Base-by-base conservation (phyloP, 169 alveolate species). In the Eimeria falciformis region DNA sequence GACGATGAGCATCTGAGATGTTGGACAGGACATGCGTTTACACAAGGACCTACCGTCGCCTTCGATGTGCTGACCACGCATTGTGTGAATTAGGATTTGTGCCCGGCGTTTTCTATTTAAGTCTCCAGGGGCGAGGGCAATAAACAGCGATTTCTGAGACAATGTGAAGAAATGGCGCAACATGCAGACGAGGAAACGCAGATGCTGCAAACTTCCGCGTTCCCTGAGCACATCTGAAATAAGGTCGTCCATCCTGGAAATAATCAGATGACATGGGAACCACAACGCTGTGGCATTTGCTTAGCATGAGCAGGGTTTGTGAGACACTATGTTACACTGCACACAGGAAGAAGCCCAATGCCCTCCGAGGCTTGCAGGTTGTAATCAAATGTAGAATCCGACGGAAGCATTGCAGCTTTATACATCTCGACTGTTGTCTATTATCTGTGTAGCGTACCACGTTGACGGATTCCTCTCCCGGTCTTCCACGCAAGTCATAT, bases 171-270 rank as follows among this genome's bases (percentile, higher is more conserved):
- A 81, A 3, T 56, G 90, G 40, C 90, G 90, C 47, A 81, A 33
- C 90, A 81, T 81, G 90, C 90, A 81, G 40, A 81, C 53, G 33
- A 81, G 90, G 75, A 81, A 81, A 40, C 90, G 90, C 90, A 81
- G 56, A 43, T 81, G 90, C 77, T 81, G 90, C 77, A 81, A 56
- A 40, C 90, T 81, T 29, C 90, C 90, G 37, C 90, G 73, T 43
- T 81, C 90, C 37, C 62, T 46, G 40, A 81, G 90, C 47, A 81
- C 77, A 21, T 81, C 90, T 33, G 90, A 55, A 23, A 81, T 56
- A 46, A 81, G 73, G 5, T 81, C 90, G 58, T 81, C 90, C 37
- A 81, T 45, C 90, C 90, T 81, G 69, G n/a, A 53, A 17, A 21
- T 17, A 17, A 53, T 53, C n/a, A 53, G 17, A 33, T 33, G 40